A percentile compares a stretch with the other conserved stretches of the same genome.
phyloP scores from a whole-genome alignment of 139 green algal species.

The Edaphochlamys debaryana region DNA sequence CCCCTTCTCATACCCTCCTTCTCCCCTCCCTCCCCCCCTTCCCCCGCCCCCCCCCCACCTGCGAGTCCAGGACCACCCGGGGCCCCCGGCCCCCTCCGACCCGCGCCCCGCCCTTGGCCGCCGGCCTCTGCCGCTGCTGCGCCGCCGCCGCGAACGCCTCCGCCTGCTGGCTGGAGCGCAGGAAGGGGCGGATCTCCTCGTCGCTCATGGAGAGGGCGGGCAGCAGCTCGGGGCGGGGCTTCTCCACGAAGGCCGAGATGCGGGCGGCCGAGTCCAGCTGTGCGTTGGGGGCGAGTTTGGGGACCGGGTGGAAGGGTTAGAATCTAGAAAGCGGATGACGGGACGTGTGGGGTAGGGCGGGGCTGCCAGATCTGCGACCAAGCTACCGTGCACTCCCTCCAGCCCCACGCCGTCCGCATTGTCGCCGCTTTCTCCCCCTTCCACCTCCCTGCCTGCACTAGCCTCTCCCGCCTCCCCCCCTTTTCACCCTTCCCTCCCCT shows the following conservation, averaged over 20 bases:
- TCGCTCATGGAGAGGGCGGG: background rate
- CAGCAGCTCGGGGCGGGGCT: slow-evolving; percentile 16
- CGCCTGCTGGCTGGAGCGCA: background rate
- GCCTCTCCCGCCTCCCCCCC: too few species aligned
- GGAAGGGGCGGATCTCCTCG: slow-evolving; percentile 42
- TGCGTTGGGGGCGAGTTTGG: background rate
- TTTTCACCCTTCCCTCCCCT: too few species aligned
- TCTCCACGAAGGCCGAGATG: slow-evolving; percentile 32
- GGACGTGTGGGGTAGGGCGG: too few species aligned
- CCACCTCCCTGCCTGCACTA: too few species aligned
- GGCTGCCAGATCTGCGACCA: too few species aligned
- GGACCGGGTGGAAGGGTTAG: too few species aligned
- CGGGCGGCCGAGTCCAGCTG: slow-evolving; percentile 30
- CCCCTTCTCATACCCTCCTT: too few species aligned
- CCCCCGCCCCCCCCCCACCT: background rate
- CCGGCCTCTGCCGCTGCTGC: background rate
- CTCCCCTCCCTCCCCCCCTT: too few species aligned
- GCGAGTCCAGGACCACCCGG: slow-evolving; percentile 29
- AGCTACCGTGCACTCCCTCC: too few species aligned
- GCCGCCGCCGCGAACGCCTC: background rate
- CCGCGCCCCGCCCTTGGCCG: slow-evolving; percentile 1
- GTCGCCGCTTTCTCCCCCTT: too few species aligned
- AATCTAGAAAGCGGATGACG: too few species aligned
- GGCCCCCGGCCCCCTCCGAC: background rate
- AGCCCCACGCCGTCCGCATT: too few species aligned